Evolutionary conservation across 768 basidiomycete genomes (phyloP).

Genomic region (Austroboletus eburneus): DNA sequence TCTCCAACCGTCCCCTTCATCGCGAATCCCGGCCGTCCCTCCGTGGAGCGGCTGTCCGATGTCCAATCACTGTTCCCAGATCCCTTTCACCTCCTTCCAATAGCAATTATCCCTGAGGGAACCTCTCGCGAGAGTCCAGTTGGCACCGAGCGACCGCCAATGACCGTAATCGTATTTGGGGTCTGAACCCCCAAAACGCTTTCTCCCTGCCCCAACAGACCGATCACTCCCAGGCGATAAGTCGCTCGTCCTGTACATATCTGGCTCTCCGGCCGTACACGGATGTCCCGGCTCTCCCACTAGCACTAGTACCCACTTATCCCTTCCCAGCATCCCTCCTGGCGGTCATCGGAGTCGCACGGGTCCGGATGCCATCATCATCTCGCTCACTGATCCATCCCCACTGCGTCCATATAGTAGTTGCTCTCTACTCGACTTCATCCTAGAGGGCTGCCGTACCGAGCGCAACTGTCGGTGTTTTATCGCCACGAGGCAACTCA

Average conservation of each 20-base stretch:
- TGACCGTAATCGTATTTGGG: conserved; percentile 8
- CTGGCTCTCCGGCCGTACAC: conserved; percentile 1
- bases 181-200: conserved; percentile 4
- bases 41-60: conserved; percentile 10
- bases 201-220: not conserved
- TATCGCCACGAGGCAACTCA: not conserved
- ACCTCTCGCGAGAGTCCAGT: not conserved
- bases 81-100: conserved; percentile 3
- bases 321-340: not conserved
- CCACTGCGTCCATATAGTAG: too few species aligned
- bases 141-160: not conserved
- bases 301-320: not conserved
- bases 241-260: conserved; percentile 1
- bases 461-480: too few species aligned
- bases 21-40: conserved; percentile 14
- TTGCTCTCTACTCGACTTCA: too few species aligned
- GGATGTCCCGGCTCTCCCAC: not conserved
- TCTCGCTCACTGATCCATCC: too few species aligned
- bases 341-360: conserved; percentile 12
- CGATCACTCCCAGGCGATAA: conserved; percentile 12
- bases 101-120: conserved; percentile 9
- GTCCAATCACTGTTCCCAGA: not conserved
- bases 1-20: too few species aligned
- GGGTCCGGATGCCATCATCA: not conserved
- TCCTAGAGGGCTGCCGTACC: too few species aligned